Evolutionary conservation across 129 eudicot species (phyloP).

Genomic region (Flaveria bidentis): DNA sequence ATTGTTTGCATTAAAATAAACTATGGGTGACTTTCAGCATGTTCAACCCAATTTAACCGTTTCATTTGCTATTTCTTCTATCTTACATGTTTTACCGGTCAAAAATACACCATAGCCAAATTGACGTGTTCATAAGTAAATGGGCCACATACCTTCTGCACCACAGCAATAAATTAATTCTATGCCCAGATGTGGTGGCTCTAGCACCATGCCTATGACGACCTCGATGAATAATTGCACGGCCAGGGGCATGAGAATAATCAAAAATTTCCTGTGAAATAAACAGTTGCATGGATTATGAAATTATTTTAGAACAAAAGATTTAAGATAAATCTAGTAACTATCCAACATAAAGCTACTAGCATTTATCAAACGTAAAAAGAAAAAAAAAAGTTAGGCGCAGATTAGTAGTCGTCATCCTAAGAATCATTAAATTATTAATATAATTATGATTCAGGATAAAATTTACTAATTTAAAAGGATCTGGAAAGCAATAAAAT

Average conservation of each 20-base stretch:
- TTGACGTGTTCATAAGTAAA: neutral
- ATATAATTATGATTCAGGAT: neutral
- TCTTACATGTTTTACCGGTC: neutral
- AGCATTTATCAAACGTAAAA: neutral
- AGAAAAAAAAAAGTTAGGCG: too few relatives aligned
- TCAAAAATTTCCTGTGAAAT: constrained; percentile 66
- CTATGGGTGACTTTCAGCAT: neutral
- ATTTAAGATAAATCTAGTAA: neutral
- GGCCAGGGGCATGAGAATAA: constrained; percentile 76
- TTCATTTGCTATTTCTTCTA: neutral
- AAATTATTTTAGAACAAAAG: neutral
- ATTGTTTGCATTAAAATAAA: neutral
- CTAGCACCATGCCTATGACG: constrained; percentile 99
- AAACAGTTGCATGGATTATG: neutral
- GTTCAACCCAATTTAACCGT: neutral
- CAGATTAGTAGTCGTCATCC: too few relatives aligned
- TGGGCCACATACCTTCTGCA: constrained; percentile 36
- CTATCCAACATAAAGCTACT: neutral
- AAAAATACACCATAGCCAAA: neutral
- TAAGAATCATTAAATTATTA: neutral
- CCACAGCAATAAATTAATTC: constrained; percentile 79
- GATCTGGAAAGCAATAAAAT: neutral
- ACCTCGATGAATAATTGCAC: constrained; percentile 91
- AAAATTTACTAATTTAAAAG: neutral
- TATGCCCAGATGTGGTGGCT: constrained; percentile 84